Base-by-base conservation (phyloP, 345 rosid species). In the Excoecaria agallocha region DNA sequence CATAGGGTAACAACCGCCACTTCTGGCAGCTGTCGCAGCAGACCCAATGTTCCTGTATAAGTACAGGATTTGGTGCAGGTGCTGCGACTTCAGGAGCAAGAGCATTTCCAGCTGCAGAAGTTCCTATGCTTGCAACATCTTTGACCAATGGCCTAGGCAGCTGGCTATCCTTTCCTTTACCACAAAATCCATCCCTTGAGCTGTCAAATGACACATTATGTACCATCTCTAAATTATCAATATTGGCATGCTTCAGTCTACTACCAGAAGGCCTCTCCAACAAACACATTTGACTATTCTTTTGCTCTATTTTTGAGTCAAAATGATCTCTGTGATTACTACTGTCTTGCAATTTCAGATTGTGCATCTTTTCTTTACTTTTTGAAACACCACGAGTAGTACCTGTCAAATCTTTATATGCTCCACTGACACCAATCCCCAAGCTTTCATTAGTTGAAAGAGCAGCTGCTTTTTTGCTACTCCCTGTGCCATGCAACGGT, bases 1-100 rank as follows among this genome's bases (percentile, higher is more conserved):
- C 87, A 71, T 38, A 63, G 39, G 96, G 96, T 52, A 90, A 83
- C 68, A 90, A 78, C 76, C 92, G 89, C 97, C 96, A 90, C 57
- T n/a, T 86, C 72, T 84, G 69, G 82, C 97, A 92, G 12, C 39
- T 74, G 73, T 89, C 92, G 81, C 96, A 90, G 17, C 68, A 63
- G 35, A 80, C 97, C 97, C 97, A 92, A 69, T 73, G 65, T 38
- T 86, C 89, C 39, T 80, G 46, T 51, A 82, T 82, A 61, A 78
- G 2, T 30, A 69, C 45, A 66, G 78, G 77, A 82, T 51, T 67
- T 25, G 61, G 71, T 60, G 78, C 80, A 69, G 82, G 65, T 62
- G 86, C 77, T 64, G 73, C 74, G 71, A 69, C 77, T 64, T 77
- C 74, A 74, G 80, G 65, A 74, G 70, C 84, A 81, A 60, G 30